phyloP scores from a whole-genome alignment of 1,284 basidiomycete genomes.

The Fomitopsis palustris region DNA sequence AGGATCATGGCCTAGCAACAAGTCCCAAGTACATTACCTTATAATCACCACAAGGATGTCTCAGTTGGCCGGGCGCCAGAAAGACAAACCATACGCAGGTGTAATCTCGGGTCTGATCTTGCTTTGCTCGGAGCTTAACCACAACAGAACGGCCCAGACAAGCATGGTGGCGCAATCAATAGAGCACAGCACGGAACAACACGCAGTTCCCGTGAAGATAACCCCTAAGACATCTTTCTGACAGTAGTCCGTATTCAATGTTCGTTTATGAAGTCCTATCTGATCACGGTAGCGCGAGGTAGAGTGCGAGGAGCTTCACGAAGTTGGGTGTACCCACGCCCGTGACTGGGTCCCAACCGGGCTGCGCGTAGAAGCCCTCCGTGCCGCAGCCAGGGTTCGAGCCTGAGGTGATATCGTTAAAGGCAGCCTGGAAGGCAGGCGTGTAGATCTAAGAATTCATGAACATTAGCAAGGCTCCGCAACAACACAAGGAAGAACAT shows the following conservation, averaged over 20 bases:
- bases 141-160: too few relatives aligned
- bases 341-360: conserved; percentile 33
- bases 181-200: too few relatives aligned
- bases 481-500: neutral
- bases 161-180: too few relatives aligned
- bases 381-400: conserved; percentile 37
- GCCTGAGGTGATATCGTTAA: conserved; percentile 42
- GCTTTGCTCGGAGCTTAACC: too few relatives aligned
- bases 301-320: neutral
- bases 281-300: neutral
- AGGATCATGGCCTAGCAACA: too few relatives aligned
- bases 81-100: too few relatives aligned
- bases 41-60: too few relatives aligned
- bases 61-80: too few relatives aligned
- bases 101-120: too few relatives aligned
- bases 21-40: too few relatives aligned
- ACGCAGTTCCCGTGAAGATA: too few relatives aligned
- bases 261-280: neutral
- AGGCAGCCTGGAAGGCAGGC: conserved; percentile 14
- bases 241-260: neutral
- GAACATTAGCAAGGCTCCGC: neutral
- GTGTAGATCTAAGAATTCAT: conserved; percentile 26
- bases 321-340: conserved; percentile 8
- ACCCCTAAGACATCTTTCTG: too few relatives aligned
- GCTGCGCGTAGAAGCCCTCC: conserved; percentile 27